Evolutionary conservation across 306 rosid genomes (phyloP).

Genomic region (Medicago lupulina): DNA sequence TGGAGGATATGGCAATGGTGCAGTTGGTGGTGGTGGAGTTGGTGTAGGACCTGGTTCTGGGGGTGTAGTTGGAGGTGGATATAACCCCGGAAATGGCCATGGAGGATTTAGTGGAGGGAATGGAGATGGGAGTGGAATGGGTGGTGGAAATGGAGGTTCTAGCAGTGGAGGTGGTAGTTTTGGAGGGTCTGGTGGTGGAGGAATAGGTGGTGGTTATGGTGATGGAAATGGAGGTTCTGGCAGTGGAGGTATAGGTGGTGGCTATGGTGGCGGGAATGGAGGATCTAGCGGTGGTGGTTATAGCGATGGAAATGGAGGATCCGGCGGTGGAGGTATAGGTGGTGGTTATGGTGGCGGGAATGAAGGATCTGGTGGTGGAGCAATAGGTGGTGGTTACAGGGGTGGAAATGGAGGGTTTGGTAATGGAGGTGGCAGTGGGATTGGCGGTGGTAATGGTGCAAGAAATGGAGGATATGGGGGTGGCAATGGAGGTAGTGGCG

Average conservation of each 20-base stretch:
- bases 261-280: conserved; percentile 34
- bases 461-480: too few relatives aligned
- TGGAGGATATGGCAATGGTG: conserved; percentile 32
- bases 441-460: too few relatives aligned
- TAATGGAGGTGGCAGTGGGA: too few relatives aligned
- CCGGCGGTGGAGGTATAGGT: neutral
- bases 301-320: neutral
- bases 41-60: conserved; percentile 37
- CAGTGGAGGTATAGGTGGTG: conserved; percentile 32
- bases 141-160: conserved; percentile 34
- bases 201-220: neutral
- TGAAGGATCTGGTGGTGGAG: too few relatives aligned
- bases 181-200: neutral
- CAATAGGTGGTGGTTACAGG: conserved; percentile 30
- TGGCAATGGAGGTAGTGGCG: too few relatives aligned
- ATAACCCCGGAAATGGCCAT: neutral
- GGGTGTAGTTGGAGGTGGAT: conserved; percentile 42
- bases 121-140: neutral
- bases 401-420: neutral
- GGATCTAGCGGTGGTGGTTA: conserved; percentile 47
- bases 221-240: conserved; percentile 14
- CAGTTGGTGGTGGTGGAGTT: conserved; percentile 35
- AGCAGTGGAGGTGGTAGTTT: conserved; percentile 45
- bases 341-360: conserved; percentile 30
- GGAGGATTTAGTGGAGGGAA: conserved; percentile 45